A percentile compares a stretch with the other conserved stretches of the same genome.
Evolutionary conservation across 2,329 filamentous ascomycete species (phyloP).

Genomic region (Fusarium sp.): DNA sequence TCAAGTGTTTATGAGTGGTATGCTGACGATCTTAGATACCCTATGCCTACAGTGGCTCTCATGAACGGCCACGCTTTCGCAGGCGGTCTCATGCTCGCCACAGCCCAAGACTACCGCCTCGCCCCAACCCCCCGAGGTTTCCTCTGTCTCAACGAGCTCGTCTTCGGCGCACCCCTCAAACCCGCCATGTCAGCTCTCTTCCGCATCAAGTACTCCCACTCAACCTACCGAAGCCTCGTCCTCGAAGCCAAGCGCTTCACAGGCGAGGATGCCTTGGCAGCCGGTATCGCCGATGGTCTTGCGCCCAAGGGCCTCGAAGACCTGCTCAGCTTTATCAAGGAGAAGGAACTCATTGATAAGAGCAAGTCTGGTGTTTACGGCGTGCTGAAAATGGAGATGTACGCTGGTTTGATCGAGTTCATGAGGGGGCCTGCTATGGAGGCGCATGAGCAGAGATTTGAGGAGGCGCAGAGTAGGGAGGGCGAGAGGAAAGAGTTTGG

Average conservation of each 20-base stretch:
- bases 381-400: conserved; percentile 79
- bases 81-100: conserved; percentile 81
- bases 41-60: conserved; percentile 84
- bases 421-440: conserved; percentile 63
- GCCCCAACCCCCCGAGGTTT: conserved; percentile 77
- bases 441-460: conserved; percentile 59
- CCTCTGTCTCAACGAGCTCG: conserved; percentile 82
- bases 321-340: conserved; percentile 66
- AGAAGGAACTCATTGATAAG: conserved; percentile 69
- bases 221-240: conserved; percentile 70
- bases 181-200: conserved; percentile 80
- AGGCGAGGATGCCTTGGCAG: conserved; percentile 69
- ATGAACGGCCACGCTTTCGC: conserved; percentile 85
- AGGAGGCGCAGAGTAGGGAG: conserved; percentile 51
- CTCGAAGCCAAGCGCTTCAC: conserved; percentile 78
- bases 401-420: conserved; percentile 68
- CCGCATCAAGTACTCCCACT: conserved; percentile 69
- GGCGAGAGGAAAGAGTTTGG: conserved; percentile 55
- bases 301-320: conserved; percentile 70
- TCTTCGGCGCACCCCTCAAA: conserved; percentile 79
- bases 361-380: conserved; percentile 74
- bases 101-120: conserved; percentile 85
- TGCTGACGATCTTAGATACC: conserved; percentile 56
- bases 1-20: neutral
- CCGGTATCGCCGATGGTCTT: conserved; percentile 73